Conservation (phyloP, 495 filamentous ascomycete species). For the Trichoderma parareesei region DNA sequence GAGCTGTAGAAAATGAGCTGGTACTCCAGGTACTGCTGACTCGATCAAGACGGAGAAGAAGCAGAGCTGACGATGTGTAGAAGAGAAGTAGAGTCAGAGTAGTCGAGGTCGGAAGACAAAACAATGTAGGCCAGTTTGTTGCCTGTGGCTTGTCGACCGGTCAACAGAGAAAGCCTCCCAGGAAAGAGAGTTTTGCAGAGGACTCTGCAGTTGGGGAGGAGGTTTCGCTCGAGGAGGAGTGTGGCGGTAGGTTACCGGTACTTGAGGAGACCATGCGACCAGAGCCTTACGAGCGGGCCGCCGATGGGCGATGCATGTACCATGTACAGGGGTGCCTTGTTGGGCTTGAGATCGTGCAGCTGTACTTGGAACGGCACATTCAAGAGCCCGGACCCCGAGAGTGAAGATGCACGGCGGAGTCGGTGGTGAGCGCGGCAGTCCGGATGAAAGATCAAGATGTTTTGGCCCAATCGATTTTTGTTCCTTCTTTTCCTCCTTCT, state of each 20-base stretch:
- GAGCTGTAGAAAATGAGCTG: background rate
- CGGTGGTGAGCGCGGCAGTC: background rate
- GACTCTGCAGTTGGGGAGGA: background rate
- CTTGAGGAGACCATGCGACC: background rate
- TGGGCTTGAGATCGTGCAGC: no score
- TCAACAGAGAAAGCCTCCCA: no score
- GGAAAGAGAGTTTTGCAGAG: no score
- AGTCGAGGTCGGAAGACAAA: background rate
- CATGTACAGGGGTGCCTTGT: background rate
- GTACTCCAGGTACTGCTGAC: background rate
- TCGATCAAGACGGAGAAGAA: background rate
- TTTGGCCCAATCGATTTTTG: background rate
- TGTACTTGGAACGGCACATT: no score
- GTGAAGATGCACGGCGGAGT: background rate
- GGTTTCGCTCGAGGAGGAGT: background rate
- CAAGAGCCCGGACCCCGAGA: background rate
- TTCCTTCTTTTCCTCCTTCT: background rate
- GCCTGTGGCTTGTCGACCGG: background rate
- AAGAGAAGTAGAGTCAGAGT: background rate
- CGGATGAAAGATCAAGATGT: background rate
- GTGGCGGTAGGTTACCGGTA: background rate
- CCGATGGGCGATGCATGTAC: background rate
- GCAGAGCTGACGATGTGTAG: background rate
- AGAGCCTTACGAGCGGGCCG: background rate
- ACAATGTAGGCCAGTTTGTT: background rate